These are phyloP conservation scores for California macrophylla DNA, from an alignment of 441 rosid species.

Conservation along the genomic window DNA sequence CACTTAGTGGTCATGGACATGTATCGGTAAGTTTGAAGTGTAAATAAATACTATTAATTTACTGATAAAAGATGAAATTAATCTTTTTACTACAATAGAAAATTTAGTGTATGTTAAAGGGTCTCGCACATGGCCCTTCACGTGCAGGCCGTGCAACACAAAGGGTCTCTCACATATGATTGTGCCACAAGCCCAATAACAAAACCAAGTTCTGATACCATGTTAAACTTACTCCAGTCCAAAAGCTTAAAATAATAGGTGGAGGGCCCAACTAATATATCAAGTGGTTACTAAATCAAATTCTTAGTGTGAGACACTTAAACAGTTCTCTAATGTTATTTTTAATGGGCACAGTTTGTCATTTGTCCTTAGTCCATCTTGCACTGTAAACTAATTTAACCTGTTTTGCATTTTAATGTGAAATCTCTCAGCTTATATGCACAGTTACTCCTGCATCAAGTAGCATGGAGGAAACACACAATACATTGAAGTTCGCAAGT, in stretches of 20 bases:
- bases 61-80: conserved; percentile 5
- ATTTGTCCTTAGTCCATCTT: neutral
- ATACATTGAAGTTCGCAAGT: conserved; percentile 94
- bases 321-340: neutral
- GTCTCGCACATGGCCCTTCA: no score
- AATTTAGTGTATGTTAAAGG: no score
- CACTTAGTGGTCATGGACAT: conserved; percentile 94
- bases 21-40: conserved; percentile 70
- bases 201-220: no score
- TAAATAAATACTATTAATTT: neutral
- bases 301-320: no score
- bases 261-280: no score
- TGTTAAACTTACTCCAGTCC: no score
- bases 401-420: conserved; percentile 14
- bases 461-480: conserved; percentile 95
- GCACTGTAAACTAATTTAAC: conserved; percentile 4
- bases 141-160: no score
- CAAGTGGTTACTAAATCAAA: no score
- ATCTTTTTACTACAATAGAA: neutral
- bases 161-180: no score
- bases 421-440: conserved; percentile 73
- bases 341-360: neutral
- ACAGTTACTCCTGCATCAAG: conserved; percentile 98
- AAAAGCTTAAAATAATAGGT: no score
- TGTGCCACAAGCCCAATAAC: no score